Percentiles rank a stretch among this genome's conserved stretches.
Evolutionary conservation across 225 moss, liverwort and hornwort species (phyloP).

Genomic region (Bryoerythrophyllum caledonicum): DNA sequence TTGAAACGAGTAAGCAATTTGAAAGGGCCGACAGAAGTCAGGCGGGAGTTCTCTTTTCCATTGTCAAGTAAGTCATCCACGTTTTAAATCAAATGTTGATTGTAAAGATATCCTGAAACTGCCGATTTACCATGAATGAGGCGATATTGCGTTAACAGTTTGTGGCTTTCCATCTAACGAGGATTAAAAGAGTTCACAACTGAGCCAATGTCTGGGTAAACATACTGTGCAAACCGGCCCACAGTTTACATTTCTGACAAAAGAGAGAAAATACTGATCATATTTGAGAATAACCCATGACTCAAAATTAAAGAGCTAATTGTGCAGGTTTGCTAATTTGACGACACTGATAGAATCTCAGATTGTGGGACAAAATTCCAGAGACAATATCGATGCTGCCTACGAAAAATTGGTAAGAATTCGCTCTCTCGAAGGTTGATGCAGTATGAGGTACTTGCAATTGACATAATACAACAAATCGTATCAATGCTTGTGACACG

Average conservation of each 20-base stretch:
- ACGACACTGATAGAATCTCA: conserved; percentile 83
- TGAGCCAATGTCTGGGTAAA: neutral
- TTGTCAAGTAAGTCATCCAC: conserved; percentile 45
- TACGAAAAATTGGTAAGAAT: conserved; percentile 75
- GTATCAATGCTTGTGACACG: neutral
- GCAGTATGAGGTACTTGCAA: neutral
- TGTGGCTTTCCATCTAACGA: conserved; percentile 1
- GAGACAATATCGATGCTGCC: conserved; percentile 72
- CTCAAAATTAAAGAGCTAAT: conserved; percentile 14
- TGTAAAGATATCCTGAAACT: neutral
- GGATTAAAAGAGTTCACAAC: neutral
- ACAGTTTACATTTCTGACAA: conserved; percentile 6
- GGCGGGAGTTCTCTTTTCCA: conserved; percentile 75
- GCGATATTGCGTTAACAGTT: neutral
- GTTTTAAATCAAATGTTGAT: neutral
- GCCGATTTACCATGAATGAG: conserved; percentile 5
- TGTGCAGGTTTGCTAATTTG: conserved; percentile 77
- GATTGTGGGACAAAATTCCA: conserved; percentile 67
- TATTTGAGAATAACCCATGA: neutral
- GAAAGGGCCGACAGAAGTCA: conserved; percentile 82
- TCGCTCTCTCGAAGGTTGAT: neutral
- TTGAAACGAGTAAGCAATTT: conserved; percentile 73
- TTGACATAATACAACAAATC: neutral
- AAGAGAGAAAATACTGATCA: neutral
- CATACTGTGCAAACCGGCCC: neutral